These are phyloP conservation scores for Starmera dryadoides DNA, from an alignment of 805 yeast genomes.

Conservation along the genomic window DNA sequence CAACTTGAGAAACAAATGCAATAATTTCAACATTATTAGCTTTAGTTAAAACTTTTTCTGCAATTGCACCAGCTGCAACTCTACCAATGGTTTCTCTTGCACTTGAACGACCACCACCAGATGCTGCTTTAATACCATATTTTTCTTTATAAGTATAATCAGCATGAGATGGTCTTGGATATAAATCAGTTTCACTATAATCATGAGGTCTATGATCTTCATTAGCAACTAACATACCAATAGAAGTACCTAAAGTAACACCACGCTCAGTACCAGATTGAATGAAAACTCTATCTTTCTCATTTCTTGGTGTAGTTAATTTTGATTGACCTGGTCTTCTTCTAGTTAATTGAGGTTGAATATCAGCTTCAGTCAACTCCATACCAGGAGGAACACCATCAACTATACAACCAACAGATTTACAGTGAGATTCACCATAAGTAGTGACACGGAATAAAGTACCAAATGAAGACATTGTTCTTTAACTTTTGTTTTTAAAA, in stretches of 20 bases:
- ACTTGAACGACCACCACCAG: slow-evolving; percentile 96
- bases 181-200: slow-evolving; percentile 89
- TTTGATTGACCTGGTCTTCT: slow-evolving; percentile 97
- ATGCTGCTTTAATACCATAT: slow-evolving; percentile 88
- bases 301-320: slow-evolving; percentile 91
- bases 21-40: slow-evolving; percentile 86
- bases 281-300: slow-evolving; percentile 85
- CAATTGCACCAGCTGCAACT: slow-evolving; percentile 98
- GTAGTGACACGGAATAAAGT: slow-evolving; percentile 70
- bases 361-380: slow-evolving; percentile 74
- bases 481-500: not conserved
- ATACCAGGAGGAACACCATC: slow-evolving; percentile 98
- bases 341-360: slow-evolving; percentile 93
- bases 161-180: slow-evolving; percentile 97
- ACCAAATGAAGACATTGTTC: slow-evolving; percentile 73
- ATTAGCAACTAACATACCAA: slow-evolving; percentile 86
- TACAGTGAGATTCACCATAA: slow-evolving; percentile 97
- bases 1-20: slow-evolving; percentile 94
- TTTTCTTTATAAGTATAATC: slow-evolving; percentile 89
- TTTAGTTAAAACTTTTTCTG: slow-evolving; percentile 79
- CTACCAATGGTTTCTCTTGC: slow-evolving; percentile 98
- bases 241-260: slow-evolving; percentile 88
- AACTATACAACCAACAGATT: slow-evolving; percentile 95
- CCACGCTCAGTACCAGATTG: slow-evolving; percentile 95
- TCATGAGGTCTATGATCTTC: slow-evolving; percentile 97